Percentiles rank a stretch among this genome's conserved stretches.
Evolutionary conservation across 345 rosid species (phyloP).

Genomic region (Erucastrum elatum): DNA sequence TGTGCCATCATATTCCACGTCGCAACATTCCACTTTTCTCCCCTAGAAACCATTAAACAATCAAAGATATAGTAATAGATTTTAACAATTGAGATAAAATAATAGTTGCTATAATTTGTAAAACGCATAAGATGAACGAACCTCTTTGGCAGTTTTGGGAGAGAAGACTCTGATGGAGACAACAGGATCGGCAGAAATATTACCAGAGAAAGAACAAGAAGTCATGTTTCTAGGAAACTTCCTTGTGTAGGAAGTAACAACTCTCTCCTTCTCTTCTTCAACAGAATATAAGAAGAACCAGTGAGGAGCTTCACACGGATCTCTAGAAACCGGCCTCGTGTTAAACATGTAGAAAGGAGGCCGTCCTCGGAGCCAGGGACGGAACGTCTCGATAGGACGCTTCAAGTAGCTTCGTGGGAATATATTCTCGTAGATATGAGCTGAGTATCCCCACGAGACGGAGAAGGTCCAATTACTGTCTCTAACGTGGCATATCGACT

Average conservation of each 20-base stretch:
- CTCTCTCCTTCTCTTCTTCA: neutral
- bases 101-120: too few species aligned
- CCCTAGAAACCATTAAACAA: slow-evolving; percentile 35
- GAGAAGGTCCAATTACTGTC: too few species aligned
- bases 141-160: slow-evolving; percentile 42
- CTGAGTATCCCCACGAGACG: slow-evolving; percentile 66
- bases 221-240: slow-evolving; percentile 38
- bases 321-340: slow-evolving; percentile 28
- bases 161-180: slow-evolving; percentile 48
- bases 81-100: neutral
- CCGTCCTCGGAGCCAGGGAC: slow-evolving; percentile 39
- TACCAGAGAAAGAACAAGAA: slow-evolving; percentile 40
- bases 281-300: slow-evolving; percentile 56
- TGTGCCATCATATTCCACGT: slow-evolving; percentile 38
- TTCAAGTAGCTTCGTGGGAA: slow-evolving; percentile 48
- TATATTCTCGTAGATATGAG: slow-evolving; percentile 50
- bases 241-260: slow-evolving; percentile 52
- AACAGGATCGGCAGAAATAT: slow-evolving; percentile 55
- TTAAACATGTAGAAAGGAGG: slow-evolving; percentile 54
- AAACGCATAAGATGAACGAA: slow-evolving; percentile 15
- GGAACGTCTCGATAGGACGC: slow-evolving; percentile 55
- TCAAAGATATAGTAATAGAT: neutral
- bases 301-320: slow-evolving; percentile 66
- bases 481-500: too few species aligned
- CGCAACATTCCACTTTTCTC: slow-evolving; percentile 58